Percentiles rank a stretch among this genome's conserved stretches.
Evolutionary conservation across 2,329 filamentous ascomycete species (phyloP).

Genomic region (Colletotrichum lupini): DNA sequence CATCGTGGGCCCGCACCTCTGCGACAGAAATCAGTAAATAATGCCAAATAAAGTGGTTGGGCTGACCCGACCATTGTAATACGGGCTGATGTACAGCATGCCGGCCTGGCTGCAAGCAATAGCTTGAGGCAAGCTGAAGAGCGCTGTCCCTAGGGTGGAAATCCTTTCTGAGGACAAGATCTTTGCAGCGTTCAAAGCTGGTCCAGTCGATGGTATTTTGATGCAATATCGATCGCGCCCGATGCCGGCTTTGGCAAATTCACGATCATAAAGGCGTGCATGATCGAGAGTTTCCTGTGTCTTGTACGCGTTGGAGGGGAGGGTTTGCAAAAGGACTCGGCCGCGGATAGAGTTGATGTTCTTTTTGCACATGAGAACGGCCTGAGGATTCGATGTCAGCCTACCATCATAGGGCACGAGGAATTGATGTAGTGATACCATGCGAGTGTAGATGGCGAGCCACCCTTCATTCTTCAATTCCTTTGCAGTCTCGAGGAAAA

Average conservation of each 20-base stretch:
- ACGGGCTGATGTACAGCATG: slow-evolving; percentile 60
- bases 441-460: slow-evolving; percentile 60
- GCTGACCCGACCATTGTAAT: slow-evolving; percentile 54
- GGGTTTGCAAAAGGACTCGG: slow-evolving; percentile 60
- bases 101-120: slow-evolving; percentile 60
- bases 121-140: slow-evolving; percentile 60
- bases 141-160: slow-evolving; percentile 57
- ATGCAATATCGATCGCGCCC: slow-evolving; percentile 59
- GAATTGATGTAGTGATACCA: slow-evolving; percentile 40
- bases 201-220: slow-evolving; percentile 62
- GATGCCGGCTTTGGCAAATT: slow-evolving; percentile 58
- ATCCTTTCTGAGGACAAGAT: slow-evolving; percentile 56
- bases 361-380: slow-evolving; percentile 58
- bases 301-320: slow-evolving; percentile 58
- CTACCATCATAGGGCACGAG: not conserved
- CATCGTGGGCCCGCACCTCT: slow-evolving; percentile 57
- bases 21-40: not conserved
- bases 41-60: not conserved
- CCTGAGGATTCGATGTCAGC: slow-evolving; percentile 39
- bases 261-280: slow-evolving; percentile 56
- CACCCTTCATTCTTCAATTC: slow-evolving; percentile 58
- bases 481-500: slow-evolving; percentile 53
- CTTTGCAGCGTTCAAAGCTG: slow-evolving; percentile 57
- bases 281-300: slow-evolving; percentile 56
- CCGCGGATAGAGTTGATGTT: slow-evolving; percentile 58